Base-by-base conservation (phyloP, 129 eudicot species). In the Oenanthe sinensis region DNA sequence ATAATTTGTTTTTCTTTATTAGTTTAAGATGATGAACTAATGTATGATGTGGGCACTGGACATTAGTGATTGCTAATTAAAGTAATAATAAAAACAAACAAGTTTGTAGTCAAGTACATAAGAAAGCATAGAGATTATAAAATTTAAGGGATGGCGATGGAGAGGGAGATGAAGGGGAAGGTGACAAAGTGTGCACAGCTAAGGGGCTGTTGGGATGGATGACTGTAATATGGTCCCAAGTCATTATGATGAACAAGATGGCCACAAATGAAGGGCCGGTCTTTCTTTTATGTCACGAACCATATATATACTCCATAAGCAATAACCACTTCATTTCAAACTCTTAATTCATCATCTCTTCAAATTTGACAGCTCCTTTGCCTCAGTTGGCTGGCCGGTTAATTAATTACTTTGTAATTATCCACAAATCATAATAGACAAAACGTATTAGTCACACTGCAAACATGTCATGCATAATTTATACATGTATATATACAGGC, bases 161-260 rank as follows among this genome's bases (percentile, higher is more conserved):
- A 33, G 40, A 46, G 4, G 60, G 48, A 9, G 26, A 24, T 8
- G 24, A n/a, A 3, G 16, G 10, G 68, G 20, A 75, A 48, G 42
- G 26, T 46, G 58, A 55, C 33, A 20, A 30, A n/a, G 36, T 3
- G 37, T 6, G 44, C 44, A 77, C 65, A 58, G 71, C 49, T 39
- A 77, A 77, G 49, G 71, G 79, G 30, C 16, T 55, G 80, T 40
- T 77, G 13, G 80, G 72, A 58, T 55, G 54, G 13, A 77, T 55
- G 52, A 54, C 20, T 39, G 70, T 12, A 20, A 50, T 19, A 77
- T 58, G 80, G 80, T 77, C 80, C 80, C 80, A 39, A 50, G 78
- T 28, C 39, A 45, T 74, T 44, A 74, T 74, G 19, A 44, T 20
- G 49, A 71, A 37, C 33, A 71, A 37, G 49, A 71, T 74, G 77